These are phyloP conservation scores for Metschnikowia cubensis DNA, from an alignment of 805 yeast species.

Conservation along the genomic window DNA sequence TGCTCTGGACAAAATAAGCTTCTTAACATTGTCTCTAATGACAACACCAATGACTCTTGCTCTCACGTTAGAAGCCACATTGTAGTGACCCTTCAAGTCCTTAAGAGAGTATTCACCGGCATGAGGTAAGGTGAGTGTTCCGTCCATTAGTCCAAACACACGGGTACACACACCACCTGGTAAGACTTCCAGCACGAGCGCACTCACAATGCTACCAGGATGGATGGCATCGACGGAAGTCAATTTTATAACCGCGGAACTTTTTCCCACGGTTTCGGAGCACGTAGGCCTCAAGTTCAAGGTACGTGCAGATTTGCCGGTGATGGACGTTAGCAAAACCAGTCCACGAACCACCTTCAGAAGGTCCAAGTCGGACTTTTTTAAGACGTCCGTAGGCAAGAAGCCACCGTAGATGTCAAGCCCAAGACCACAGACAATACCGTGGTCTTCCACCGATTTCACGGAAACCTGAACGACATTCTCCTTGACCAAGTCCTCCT, in stretches of 20 bases:
- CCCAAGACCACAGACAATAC: slow-evolving; percentile 74
- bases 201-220: slow-evolving; percentile 82
- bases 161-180: slow-evolving; percentile 66
- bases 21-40: slow-evolving; percentile 47
- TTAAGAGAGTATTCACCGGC: slow-evolving; percentile 43
- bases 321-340: slow-evolving; percentile 56
- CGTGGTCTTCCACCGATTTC: slow-evolving; percentile 86
- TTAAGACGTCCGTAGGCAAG: slow-evolving; percentile 65
- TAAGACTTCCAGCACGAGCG: slow-evolving; percentile 57
- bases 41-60: slow-evolving; percentile 69
- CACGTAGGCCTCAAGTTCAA: slow-evolving; percentile 51
- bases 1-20: slow-evolving; percentile 58
- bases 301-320: slow-evolving; percentile 48
- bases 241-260: slow-evolving; percentile 46
- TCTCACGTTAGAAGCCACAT: slow-evolving; percentile 62
- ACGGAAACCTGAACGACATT: slow-evolving; percentile 72
- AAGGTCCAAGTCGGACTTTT: slow-evolving; percentile 31
- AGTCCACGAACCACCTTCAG: slow-evolving; percentile 53
- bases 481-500: slow-evolving; percentile 63
- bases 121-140: slow-evolving; percentile 67
- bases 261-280: slow-evolving; percentile 44
- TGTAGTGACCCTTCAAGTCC: slow-evolving; percentile 56
- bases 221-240: slow-evolving; percentile 74
- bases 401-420: slow-evolving; percentile 59
- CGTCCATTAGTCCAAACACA: slow-evolving; percentile 71